These are phyloP conservation scores for Fusarium albosuccineum DNA, from an alignment of 2,329 filamentous ascomycete species.

Conservation along the genomic window DNA sequence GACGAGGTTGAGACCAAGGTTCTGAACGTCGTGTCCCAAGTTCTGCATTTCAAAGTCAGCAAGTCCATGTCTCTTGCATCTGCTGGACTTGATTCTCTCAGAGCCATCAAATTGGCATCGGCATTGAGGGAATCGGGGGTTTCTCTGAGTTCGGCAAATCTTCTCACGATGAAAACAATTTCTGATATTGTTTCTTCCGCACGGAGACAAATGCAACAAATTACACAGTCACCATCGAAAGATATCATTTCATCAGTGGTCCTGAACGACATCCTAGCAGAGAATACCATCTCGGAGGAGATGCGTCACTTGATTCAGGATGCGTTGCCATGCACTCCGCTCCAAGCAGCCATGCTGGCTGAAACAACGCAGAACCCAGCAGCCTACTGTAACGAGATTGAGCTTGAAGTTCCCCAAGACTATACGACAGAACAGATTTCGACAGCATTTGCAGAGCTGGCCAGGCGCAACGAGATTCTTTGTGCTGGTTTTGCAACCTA, in stretches of 20 bases:
- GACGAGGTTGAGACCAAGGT: constrained; percentile 50
- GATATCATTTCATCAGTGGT: constrained; percentile 34
- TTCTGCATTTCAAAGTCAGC: constrained; percentile 55
- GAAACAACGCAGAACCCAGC: constrained; percentile 73
- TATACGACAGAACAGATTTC: constrained; percentile 56
- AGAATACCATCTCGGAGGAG: constrained; percentile 26
- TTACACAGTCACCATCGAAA: neutral
- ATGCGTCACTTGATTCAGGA: constrained; percentile 52
- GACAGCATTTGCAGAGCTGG: constrained; percentile 63
- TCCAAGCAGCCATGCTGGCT: constrained; percentile 84
- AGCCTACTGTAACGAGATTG: constrained; percentile 84
- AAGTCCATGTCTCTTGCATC: constrained; percentile 61
- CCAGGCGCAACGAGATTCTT: constrained; percentile 73
- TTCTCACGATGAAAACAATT: constrained; percentile 69
- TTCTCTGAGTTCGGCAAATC: constrained; percentile 66
- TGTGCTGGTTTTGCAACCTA: constrained; percentile 79
- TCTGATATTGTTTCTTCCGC: constrained; percentile 44
- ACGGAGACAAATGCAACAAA: constrained; percentile 15
- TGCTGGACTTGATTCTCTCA: constrained; percentile 74
- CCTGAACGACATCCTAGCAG: constrained; percentile 31
- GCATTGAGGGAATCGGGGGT: constrained; percentile 70
- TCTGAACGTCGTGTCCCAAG: constrained; percentile 54
- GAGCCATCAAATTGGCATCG: constrained; percentile 68
- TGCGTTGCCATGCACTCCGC: constrained; percentile 74
- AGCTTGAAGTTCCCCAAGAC: constrained; percentile 66